Conservation (phyloP, 805 yeast species). For the Starmerella floricola region DNA sequence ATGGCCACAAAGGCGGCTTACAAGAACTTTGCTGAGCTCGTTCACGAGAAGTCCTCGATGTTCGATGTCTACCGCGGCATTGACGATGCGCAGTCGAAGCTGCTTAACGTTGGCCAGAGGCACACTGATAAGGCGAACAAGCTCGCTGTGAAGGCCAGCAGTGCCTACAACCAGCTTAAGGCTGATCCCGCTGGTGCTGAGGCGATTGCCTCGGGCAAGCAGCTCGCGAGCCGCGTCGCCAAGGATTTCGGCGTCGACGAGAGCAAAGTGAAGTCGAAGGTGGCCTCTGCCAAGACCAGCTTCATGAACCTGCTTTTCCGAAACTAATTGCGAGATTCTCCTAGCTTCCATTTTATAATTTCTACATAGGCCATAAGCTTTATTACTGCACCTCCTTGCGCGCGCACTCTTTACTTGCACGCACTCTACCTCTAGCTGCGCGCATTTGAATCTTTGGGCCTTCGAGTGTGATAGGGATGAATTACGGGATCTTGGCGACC, state of each 20-base stretch:
- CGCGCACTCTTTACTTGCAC: too few relatives aligned
- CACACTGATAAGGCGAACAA: constrained; percentile 7
- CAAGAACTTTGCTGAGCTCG: constrained; percentile 13
- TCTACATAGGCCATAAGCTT: too few relatives aligned
- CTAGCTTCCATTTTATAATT: too few relatives aligned
- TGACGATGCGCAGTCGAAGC: constrained; percentile 10
- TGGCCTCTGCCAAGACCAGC: constrained; percentile 3
- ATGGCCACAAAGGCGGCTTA: constrained; percentile 18
- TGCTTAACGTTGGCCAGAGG: constrained; percentile 1
- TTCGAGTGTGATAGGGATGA: too few relatives aligned
- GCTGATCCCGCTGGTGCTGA: constrained; percentile 15
- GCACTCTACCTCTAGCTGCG: too few relatives aligned
- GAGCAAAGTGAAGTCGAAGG: constrained; percentile 7
- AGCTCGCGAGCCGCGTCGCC: constrained; percentile 15
- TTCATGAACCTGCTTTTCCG: constrained; percentile 4
- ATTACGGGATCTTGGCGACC: too few relatives aligned
- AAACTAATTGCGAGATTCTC: not conserved
- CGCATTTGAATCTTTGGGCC: too few relatives aligned
- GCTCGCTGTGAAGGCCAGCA: constrained; percentile 4
- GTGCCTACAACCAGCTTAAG: constrained; percentile 10
- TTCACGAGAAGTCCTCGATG: constrained; percentile 14
- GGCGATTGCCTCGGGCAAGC: constrained; percentile 16
- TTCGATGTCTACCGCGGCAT: constrained; percentile 18
- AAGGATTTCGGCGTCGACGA: constrained; percentile 18
- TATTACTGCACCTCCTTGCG: too few relatives aligned